These are phyloP conservation scores for Petunia hybrid DNA, from an alignment of 305 asterid species.

Conservation along the genomic window DNA sequence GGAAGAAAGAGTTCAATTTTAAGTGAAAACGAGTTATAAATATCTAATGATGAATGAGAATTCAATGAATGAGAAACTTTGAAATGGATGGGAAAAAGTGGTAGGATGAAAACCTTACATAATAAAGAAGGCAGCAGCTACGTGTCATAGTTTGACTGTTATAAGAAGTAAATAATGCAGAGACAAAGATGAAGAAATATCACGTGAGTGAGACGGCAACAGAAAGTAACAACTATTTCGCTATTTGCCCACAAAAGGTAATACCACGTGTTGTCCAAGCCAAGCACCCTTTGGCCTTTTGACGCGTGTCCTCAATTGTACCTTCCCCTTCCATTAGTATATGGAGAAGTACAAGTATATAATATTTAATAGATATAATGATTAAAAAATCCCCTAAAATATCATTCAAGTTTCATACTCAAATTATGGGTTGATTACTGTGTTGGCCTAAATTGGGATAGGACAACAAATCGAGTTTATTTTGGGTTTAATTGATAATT, in stretches of 20 bases:
- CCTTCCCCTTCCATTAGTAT: conserved; percentile 14
- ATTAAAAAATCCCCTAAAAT: too few species aligned
- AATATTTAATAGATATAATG: too few species aligned
- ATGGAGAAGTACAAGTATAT: too few species aligned
- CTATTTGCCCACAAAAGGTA: conserved; percentile 24
- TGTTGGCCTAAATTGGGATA: too few species aligned
- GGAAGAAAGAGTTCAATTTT: background rate
- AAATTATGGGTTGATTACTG: too few species aligned
- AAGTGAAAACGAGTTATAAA: conserved; percentile 1
- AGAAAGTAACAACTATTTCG: conserved; percentile 9
- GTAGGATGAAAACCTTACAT: conserved; percentile 15
- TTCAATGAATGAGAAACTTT: background rate
- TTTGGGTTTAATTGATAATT: too few species aligned
- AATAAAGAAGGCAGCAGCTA: background rate
- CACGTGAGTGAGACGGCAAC: conserved; percentile 28
- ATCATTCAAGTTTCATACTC: too few species aligned
- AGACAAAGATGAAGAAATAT: background rate
- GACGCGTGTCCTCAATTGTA: background rate
- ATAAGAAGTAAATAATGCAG: background rate
- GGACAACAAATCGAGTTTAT: too few species aligned
- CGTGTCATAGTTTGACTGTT: conserved; percentile 18
- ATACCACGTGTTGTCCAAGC: conserved; percentile 27
- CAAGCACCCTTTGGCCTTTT: background rate
- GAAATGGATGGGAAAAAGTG: conserved; percentile 19
- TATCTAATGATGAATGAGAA: background rate